Conservation (phyloP, 2,329 filamentous ascomycete genomes). For the Sporothrix phasma region DNA sequence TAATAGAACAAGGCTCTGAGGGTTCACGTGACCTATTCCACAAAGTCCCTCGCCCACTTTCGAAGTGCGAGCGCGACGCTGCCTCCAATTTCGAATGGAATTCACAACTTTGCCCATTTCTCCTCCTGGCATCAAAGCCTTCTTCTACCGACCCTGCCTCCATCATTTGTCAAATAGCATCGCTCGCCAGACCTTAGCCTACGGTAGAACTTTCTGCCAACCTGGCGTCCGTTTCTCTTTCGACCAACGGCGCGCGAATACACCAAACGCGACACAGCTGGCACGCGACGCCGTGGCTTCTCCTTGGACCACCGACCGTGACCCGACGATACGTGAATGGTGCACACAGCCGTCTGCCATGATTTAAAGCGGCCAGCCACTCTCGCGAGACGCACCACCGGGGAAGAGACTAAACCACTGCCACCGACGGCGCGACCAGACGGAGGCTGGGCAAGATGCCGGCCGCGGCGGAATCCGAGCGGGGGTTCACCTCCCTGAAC, state of each 20-base stretch:
- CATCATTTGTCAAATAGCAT: neutral
- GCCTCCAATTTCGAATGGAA: neutral
- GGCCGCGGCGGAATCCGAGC: constrained; percentile 20
- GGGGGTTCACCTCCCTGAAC: constrained; percentile 23
- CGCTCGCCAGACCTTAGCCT: neutral
- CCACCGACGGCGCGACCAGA: neutral
- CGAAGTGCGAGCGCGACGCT: neutral
- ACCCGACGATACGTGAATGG: neutral
- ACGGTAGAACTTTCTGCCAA: neutral
- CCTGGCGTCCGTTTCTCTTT: no score
- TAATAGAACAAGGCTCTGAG: neutral
- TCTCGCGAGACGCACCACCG: neutral
- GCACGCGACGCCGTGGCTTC: neutral
- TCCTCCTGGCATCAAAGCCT: neutral
- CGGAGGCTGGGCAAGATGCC: constrained; percentile 12
- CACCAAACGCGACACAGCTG: neutral
- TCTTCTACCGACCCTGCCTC: neutral
- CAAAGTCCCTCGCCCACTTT: neutral
- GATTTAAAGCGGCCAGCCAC: neutral
- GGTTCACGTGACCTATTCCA: neutral
- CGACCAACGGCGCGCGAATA: neutral
- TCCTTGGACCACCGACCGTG: neutral
- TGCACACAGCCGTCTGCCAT: neutral
- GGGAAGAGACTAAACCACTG: neutral
- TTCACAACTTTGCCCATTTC: neutral